These are phyloP conservation scores for Skeletonema tropicum DNA, from an alignment of 108 stramenopile species.

Conservation along the genomic window DNA sequence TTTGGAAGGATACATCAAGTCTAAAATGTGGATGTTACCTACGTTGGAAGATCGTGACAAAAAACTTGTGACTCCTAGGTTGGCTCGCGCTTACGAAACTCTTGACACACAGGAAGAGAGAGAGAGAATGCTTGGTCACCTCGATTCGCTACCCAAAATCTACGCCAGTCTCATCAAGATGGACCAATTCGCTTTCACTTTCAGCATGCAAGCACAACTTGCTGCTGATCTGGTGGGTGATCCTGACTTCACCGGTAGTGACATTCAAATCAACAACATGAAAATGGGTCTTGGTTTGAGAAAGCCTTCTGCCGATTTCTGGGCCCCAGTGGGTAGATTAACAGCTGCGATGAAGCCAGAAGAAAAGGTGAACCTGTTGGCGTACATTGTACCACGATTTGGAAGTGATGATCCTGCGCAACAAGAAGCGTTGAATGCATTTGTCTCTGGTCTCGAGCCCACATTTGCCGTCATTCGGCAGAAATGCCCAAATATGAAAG, in stretches of 20 bases:
- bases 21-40: conserved; percentile 84
- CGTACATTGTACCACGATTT: conserved; percentile 85
- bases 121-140: conserved; percentile 54
- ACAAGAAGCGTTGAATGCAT: conserved; percentile 71
- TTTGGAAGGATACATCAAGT: conserved; percentile 71
- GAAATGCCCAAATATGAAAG: conserved; percentile 71
- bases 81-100: conserved; percentile 60
- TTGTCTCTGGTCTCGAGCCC: conserved; percentile 75
- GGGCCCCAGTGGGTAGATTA: conserved; percentile 86
- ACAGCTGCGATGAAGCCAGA: conserved; percentile 82
- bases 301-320: conserved; percentile 80
- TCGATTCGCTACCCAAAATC: conserved; percentile 72
- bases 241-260: conserved; percentile 77
- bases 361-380: conserved; percentile 87
- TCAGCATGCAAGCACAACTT: conserved; percentile 88
- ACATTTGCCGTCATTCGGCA: conserved; percentile 66
- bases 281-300: conserved; percentile 87
- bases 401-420: conserved; percentile 70
- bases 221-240: conserved; percentile 81
- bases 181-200: conserved; percentile 90
- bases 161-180: conserved; percentile 87
- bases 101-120: conserved; percentile 42
- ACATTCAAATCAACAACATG: conserved; percentile 80
- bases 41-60: conserved; percentile 85
- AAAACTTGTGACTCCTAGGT: conserved; percentile 76